Evolutionary conservation across 2,329 filamentous ascomycete genomes (phyloP).

Genomic region (Eutypa lata): DNA sequence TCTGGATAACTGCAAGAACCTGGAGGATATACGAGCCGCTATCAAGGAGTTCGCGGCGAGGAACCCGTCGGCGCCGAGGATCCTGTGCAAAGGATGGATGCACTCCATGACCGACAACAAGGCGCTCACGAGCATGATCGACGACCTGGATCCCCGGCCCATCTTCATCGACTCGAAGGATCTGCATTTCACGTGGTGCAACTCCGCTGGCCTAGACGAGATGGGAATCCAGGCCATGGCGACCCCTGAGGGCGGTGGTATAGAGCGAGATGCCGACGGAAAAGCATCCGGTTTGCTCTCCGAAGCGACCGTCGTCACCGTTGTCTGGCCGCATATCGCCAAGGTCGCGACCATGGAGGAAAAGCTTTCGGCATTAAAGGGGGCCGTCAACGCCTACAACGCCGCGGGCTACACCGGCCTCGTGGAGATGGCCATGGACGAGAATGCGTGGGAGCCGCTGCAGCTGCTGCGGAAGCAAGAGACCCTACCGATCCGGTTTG

Average conservation of each 20-base stretch:
- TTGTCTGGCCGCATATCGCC: conserved; percentile 54
- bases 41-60: conserved; percentile 43
- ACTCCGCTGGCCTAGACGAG: conserved; percentile 47
- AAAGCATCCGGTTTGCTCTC: conserved; percentile 48
- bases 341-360: conserved; percentile 45
- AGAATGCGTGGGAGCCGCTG: conserved; percentile 50
- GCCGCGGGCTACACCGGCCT: conserved; percentile 51
- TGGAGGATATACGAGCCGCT: conserved; percentile 45
- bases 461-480: conserved; percentile 35
- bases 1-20: conserved; percentile 41
- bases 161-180: conserved; percentile 57
- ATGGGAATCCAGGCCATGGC: conserved; percentile 44
- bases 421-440: conserved; percentile 59
- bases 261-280: conserved; percentile 45
- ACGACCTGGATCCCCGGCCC: conserved; percentile 48
- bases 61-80: conserved; percentile 42
- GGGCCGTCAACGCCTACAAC: conserved; percentile 47
- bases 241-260: conserved; percentile 49
- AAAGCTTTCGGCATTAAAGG: conserved; percentile 41
- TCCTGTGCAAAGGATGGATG: conserved; percentile 55
- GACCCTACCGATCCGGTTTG: conserved; percentile 43
- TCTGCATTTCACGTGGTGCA: conserved; percentile 55
- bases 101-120: conserved; percentile 50
- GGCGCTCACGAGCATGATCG: conserved; percentile 47
- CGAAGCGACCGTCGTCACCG: conserved; percentile 51